Evolutionary conservation across 2,329 filamentous ascomycete species (phyloP).

Genomic region (Colletotrichum endophyticum): DNA sequence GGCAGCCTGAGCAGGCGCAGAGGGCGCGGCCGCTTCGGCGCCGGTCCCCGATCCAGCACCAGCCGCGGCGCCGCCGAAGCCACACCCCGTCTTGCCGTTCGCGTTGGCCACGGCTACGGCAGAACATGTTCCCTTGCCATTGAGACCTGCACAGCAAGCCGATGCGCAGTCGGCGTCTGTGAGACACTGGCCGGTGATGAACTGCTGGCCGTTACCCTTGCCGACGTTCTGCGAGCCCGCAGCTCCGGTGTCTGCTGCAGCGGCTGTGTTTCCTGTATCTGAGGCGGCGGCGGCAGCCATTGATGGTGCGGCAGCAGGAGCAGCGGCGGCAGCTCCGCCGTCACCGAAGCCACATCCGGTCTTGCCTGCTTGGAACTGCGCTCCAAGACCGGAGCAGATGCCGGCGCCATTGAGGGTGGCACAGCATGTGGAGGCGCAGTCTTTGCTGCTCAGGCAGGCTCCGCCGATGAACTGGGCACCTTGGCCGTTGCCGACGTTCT

Average conservation of each 20-base stretch:
- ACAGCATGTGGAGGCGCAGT: slow-evolving; percentile 30
- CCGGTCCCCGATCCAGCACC: not conserved
- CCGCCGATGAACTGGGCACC: slow-evolving; percentile 34
- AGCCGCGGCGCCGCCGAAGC: not conserved
- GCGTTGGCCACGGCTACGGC: slow-evolving; percentile 33
- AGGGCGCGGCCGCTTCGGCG: not conserved
- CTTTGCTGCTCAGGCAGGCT: slow-evolving; percentile 28
- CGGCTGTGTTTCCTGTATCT: not conserved
- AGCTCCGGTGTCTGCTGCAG: not conserved
- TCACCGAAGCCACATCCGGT: slow-evolving; percentile 29
- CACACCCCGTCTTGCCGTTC: slow-evolving; percentile 29
- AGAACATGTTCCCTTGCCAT: slow-evolving; percentile 38
- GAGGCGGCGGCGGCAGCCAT: not conserved
- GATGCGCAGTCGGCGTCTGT: slow-evolving; percentile 35
- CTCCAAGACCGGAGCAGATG: slow-evolving; percentile 29
- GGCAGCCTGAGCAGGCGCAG: not conserved
- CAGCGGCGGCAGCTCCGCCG: not conserved
- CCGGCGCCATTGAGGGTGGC: slow-evolving; percentile 25
- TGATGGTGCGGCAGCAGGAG: not conserved
- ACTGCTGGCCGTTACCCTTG: slow-evolving; percentile 33
- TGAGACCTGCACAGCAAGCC: slow-evolving; percentile 34
- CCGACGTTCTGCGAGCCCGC: slow-evolving; percentile 30
- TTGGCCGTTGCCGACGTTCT: slow-evolving; percentile 30
- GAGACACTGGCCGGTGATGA: slow-evolving; percentile 37
- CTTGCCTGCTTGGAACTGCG: slow-evolving; percentile 31